These are phyloP conservation scores for Xylaria sp. DNA, from an alignment of 2,329 filamentous ascomycete species.

Conservation along the genomic window DNA sequence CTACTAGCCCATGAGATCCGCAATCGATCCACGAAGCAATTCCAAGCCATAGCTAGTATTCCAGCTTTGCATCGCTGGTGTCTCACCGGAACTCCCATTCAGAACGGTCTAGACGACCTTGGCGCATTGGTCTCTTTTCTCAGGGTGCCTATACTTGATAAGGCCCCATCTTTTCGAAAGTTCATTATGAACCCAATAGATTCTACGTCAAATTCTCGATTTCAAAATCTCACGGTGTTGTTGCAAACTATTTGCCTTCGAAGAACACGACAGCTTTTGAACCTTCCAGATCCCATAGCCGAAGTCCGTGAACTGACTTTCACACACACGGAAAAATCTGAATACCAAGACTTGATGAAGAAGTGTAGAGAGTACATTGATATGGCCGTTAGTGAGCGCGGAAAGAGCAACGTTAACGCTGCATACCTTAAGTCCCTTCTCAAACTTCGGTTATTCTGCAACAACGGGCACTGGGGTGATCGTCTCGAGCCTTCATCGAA, in stretches of 20 bases:
- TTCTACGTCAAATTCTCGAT: constrained; percentile 11
- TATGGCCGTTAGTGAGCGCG: background rate
- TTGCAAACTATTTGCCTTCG: constrained; percentile 6
- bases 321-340: background rate
- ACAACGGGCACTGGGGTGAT: background rate
- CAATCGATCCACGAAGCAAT: constrained; percentile 34
- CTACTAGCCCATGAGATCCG: constrained; percentile 26
- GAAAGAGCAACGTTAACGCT: background rate
- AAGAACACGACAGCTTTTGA: background rate
- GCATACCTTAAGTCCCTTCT: constrained; percentile 31
- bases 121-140: constrained; percentile 28
- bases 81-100: constrained; percentile 33
- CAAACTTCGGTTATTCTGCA: constrained; percentile 36
- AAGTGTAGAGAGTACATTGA: background rate
- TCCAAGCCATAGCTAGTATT: constrained; percentile 27
- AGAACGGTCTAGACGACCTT: constrained; percentile 34
- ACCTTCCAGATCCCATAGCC: background rate
- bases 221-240: constrained; percentile 21
- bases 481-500: background rate
- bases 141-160: constrained; percentile 25
- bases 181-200: constrained; percentile 22
- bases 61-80: constrained; percentile 29
- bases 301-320: background rate
- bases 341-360: background rate
- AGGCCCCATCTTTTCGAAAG: constrained; percentile 20